These are phyloP conservation scores for Phytophthora melonis DNA, from an alignment of 352 stramenopile genomes.

Conservation along the genomic window DNA sequence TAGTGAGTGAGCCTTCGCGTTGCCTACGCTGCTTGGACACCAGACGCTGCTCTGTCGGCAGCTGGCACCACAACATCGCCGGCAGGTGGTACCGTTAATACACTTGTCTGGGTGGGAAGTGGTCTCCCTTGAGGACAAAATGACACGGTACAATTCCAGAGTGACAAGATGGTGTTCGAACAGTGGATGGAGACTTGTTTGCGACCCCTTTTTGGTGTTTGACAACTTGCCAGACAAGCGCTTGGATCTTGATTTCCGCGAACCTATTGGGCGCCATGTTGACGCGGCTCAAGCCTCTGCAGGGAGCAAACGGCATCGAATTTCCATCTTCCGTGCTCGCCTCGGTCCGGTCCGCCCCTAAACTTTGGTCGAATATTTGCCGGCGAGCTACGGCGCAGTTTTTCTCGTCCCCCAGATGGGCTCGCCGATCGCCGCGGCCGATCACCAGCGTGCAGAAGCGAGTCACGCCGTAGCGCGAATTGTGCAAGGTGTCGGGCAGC, in stretches of 20 bases:
- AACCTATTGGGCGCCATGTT: slow-evolving; percentile 24
- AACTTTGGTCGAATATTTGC: slow-evolving; percentile 5
- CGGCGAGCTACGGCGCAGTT: slow-evolving; percentile 7
- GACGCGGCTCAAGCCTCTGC: slow-evolving; percentile 15
- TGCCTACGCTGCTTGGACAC: slow-evolving; percentile 14
- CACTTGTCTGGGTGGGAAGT: slow-evolving; percentile 2
- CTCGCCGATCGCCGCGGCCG: slow-evolving; percentile 26
- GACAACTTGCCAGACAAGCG: background rate
- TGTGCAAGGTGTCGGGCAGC: slow-evolving; percentile 24
- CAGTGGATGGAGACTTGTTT: background rate
- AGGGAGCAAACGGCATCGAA: slow-evolving; percentile 21
- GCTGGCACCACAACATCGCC: slow-evolving; percentile 26
- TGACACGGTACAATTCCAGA: background rate
- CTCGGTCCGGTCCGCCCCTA: slow-evolving; percentile 15
- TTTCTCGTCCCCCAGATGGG: slow-evolving; percentile 33
- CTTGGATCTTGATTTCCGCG: slow-evolving; percentile 13
- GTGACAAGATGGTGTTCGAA: slow-evolving; percentile 14
- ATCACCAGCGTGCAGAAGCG: slow-evolving; percentile 43
- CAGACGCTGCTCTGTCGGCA: slow-evolving; percentile 27
- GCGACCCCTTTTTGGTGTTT: slow-evolving; percentile 12
- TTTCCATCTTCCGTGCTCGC: background rate
- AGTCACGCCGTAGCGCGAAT: slow-evolving; percentile 37
- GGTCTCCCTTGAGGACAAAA: slow-evolving; percentile 24
- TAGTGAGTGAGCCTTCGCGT: slow-evolving; percentile 2
- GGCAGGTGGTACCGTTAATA: slow-evolving; percentile 22